phyloP scores from a whole-genome alignment of 352 stramenopile species.

The Saprolegnia diclina region DNA sequence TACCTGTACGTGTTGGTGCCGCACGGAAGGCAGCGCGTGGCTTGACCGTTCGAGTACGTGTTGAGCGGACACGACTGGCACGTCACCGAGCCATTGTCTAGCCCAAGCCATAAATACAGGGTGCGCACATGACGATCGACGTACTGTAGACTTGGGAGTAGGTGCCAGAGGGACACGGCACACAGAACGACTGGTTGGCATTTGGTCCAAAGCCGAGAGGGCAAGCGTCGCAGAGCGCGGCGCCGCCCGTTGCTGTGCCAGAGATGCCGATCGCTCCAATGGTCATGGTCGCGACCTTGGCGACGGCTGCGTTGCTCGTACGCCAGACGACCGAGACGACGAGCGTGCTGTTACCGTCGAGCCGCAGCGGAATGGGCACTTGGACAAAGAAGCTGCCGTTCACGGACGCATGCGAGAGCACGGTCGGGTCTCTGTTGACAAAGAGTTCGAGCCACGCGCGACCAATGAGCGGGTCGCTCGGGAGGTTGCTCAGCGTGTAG shows the following conservation, averaged over 20 bases:
- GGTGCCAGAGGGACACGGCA: constrained; percentile 11
- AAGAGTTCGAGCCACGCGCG: constrained; percentile 14
- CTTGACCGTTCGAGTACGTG: constrained; percentile 10
- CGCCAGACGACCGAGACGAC: constrained; percentile 18
- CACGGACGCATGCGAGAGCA: not conserved
- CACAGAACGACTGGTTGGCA: constrained; percentile 12
- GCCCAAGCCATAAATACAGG: not conserved
- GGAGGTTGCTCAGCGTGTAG: constrained; percentile 18
- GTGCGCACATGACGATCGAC: not conserved
- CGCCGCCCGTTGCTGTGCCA: constrained; percentile 5
- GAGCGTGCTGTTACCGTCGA: constrained; percentile 20
- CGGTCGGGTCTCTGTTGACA: constrained; percentile 8
- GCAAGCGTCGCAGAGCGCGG: constrained; percentile 9
- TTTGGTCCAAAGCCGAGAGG: constrained; percentile 12
- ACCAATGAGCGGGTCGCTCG: not conserved
- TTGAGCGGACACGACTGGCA: constrained; percentile 4
- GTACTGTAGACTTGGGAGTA: not conserved
- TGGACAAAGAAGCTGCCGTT: constrained; percentile 25
- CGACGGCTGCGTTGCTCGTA: not conserved
- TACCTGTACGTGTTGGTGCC: constrained; percentile 26
- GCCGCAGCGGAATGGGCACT: not conserved
- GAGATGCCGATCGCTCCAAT: constrained; percentile 9
- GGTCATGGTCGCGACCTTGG: constrained; percentile 4
- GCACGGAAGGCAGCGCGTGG: constrained; percentile 8
- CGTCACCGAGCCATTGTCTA: constrained; percentile 5